Base-by-base conservation (phyloP, 2,329 filamentous ascomycete species). In the Colletotrichum echinochloae region DNA sequence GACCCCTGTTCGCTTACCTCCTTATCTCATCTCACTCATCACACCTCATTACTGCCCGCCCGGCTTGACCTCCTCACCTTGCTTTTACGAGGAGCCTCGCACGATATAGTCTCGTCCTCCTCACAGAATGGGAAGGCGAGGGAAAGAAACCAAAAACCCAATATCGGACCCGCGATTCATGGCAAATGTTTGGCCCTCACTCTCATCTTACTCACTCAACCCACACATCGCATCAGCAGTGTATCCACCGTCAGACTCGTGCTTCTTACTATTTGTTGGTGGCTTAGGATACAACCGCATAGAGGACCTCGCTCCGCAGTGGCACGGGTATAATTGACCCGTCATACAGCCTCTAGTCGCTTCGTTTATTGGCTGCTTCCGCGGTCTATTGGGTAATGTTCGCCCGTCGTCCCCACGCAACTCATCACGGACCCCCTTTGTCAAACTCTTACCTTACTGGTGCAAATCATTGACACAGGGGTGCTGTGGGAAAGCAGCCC, bases 341-440 rank as follows among this genome's bases (percentile, higher is more conserved):
- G 64, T 71, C 64, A 67, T 63, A 68, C 57, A 68, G 46, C 44
- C 37, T 54, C 18, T 46, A 33, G 8, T 54, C 51, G 60, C 41
- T 30, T 39, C 28, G 30, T n/a, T 57, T 12, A 71, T 67, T 67
- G 65, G 68, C 44, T 52, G 39, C 16, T 37, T 54, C 41, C 23
- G 4, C 44, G 20, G 26, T 18, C 57, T n/a, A 26, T 66, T 54
- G 44, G 67, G 64, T 16, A 67, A 67, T 67, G 59, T 44, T 70
- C 64, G 68, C 68, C 68, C 63, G 56, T 28, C 56, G 56, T n/a
- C 62, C 56, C 56, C 56, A 46, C 52, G 30, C 64, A 44, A 51
- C 35, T 62, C 41, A 44, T 51, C 35, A 52, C 46, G 3, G 46
- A 39, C 39, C 63, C 63, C 49, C 56, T 26, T 30, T 56, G 56